Evolutionary conservation across 129 eudicot species (phyloP), one percentile per base, ranked within the genome.

Genomic region (Gnaphalium uliginosum): DNA sequence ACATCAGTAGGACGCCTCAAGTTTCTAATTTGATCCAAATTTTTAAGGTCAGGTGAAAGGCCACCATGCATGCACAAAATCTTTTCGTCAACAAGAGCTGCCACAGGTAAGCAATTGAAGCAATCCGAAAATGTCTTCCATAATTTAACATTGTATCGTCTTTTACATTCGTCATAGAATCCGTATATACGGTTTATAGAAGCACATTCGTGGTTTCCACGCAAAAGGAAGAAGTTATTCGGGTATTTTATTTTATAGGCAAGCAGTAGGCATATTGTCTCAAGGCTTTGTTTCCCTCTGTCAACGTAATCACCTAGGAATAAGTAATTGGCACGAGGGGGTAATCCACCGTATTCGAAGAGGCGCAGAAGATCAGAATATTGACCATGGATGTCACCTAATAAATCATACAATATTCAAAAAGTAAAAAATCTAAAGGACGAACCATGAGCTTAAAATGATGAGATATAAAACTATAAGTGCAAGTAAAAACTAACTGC

Each of bases 41-140:
- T 66, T 22, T 81, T 60, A 22, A 86, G 80, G 57, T 86, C 90
- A 30, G 90, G 90, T 10, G 90, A 86, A 57, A 86, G 88, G n/a
- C 90, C 90, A 19, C 90, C 90, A 63, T 86, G 90, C 90, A 86
- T 86, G 75, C 90, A 86, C 33, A 86, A 60, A 66, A 86, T 86
- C 76, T 86, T 86, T 48, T 86, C 90, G 14, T 86, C 90, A 15
- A 86, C 79, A 33, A 86, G 76, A 54, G 90, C 90, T 8, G 90
- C 90, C 29, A 86, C 88, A 0, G 90, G 88, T 25, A 86, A 81
- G 75, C 90, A 86, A 27, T 86, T 86, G 71, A 86, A 83, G 69
- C 83, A 81, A 25, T 85, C 88, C 0, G 83, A 66, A 33, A 85
- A 85, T 63, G 68, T 75, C 35, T 85, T 85, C 89, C 89, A 85